Conservation (phyloP, 2,329 filamentous ascomycete species). For the Exophiala sp. region DNA sequence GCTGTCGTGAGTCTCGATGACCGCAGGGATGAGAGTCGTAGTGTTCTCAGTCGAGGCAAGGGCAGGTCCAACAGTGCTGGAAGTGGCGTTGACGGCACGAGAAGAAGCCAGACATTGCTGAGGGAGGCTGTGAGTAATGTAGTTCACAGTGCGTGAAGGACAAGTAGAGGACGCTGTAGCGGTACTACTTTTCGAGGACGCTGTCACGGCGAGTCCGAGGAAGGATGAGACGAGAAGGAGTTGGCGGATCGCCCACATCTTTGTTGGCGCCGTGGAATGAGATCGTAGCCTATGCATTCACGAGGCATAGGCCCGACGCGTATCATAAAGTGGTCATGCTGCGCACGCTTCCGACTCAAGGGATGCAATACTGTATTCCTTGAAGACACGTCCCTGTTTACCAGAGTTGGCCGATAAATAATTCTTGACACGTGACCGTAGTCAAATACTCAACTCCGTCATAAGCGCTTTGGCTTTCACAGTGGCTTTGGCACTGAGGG, state of each 20-base stretch:
- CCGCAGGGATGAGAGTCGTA: background rate
- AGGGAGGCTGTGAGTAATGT: slow-evolving; percentile 73
- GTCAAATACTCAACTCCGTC: too few species aligned
- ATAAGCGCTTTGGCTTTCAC: too few species aligned
- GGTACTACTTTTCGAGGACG: slow-evolving; percentile 2
- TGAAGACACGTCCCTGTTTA: too few species aligned
- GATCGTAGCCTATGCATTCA: slow-evolving; percentile 2
- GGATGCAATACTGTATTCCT: too few species aligned
- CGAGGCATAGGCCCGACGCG: too few species aligned
- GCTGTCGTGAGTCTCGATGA: background rate
- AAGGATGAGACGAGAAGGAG: slow-evolving; percentile 8
- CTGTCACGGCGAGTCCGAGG: slow-evolving; percentile 1
- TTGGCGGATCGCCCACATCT: slow-evolving; percentile 7
- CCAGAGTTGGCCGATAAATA: too few species aligned
- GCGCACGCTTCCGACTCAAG: too few species aligned
- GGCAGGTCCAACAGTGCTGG: slow-evolving; percentile 9
- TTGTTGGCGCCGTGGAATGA: background rate
- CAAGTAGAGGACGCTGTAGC: slow-evolving; percentile 35
- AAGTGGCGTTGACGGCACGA: slow-evolving; percentile 22
- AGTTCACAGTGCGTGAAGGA: slow-evolving; percentile 66
- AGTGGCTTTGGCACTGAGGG: too few species aligned
- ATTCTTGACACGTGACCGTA: too few species aligned
- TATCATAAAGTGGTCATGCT: too few species aligned
- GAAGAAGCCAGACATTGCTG: slow-evolving; percentile 68
- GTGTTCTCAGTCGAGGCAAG: background rate